Percentiles rank a stretch among this genome's conserved stretches.
These are phyloP conservation scores for Trametes hirsuta DNA, from an alignment of 1,284 basidiomycete genomes.

Conservation along the genomic window DNA sequence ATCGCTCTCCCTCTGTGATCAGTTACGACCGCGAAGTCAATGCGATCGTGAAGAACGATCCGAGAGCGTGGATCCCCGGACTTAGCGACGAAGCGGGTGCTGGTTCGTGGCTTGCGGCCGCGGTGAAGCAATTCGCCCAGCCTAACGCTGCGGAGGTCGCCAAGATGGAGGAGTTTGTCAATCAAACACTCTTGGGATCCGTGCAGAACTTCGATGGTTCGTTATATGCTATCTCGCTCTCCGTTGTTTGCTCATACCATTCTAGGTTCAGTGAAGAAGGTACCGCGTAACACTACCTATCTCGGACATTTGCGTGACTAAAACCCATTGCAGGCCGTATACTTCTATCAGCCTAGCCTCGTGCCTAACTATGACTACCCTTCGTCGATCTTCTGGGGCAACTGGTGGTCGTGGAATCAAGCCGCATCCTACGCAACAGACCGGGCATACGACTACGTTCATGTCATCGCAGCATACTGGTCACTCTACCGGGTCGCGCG, in stretches of 20 bases:
- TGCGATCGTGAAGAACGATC: constrained; percentile 48
- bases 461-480: constrained; percentile 62
- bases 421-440: constrained; percentile 51
- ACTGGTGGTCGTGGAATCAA: constrained; percentile 64
- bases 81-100: constrained; percentile 63
- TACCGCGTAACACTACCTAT: constrained; percentile 19
- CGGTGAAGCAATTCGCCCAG: constrained; percentile 59
- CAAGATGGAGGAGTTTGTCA: constrained; percentile 56
- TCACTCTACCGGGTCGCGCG: constrained; percentile 60
- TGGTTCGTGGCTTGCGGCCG: constrained; percentile 58
- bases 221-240: constrained; percentile 4
- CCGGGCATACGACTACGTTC: constrained; percentile 64
- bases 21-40: constrained; percentile 58
- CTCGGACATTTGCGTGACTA: neutral
- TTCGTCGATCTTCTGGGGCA: constrained; percentile 50
- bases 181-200: constrained; percentile 51
- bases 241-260: neutral
- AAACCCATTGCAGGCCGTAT: constrained; percentile 45
- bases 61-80: constrained; percentile 59
- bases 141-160: constrained; percentile 55
- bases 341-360: constrained; percentile 53
- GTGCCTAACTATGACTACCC: constrained; percentile 55
- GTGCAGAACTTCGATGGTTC: constrained; percentile 55
- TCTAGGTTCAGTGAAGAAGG: constrained; percentile 57
- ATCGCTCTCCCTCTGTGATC: constrained; percentile 57